Base-by-base conservation (phyloP, 495 filamentous ascomycete genomes). In the Xylaria flabelliformis region DNA sequence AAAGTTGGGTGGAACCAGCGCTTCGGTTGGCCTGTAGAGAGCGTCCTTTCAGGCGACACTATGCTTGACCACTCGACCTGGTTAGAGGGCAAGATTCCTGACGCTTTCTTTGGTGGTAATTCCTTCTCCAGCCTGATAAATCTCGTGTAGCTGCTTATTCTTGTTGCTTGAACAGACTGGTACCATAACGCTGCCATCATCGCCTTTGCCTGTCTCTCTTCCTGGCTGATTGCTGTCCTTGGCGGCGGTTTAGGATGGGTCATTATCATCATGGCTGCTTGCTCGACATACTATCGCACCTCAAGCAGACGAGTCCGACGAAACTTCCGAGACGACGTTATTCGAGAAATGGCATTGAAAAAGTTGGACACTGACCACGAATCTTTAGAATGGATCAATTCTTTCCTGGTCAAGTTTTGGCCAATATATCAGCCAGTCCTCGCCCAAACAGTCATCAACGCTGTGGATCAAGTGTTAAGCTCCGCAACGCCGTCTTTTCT, bases 351-450 rank as follows among this genome's bases (percentile, higher is more conserved):
- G 89, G 90, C 92, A 41, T 94, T 98, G 80, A 90, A 89, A 77
- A 93, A 88, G 70, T 83, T 99, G 68, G 96, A 98, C 74, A 97
- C 92, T 10, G 97, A 99, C 77, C 91, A 89, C 34, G 96, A 99
- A 82, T 95, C 91, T 75, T 82, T 99, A 48, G 96, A 99, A 80
- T 99, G 96, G 96, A 98, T 99, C 76, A 99, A 99, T 85, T 97
- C 94, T 80, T 98, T 98, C 83, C 74, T 98, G 74, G 91, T 96
- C 80, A 99, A 98, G 80, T 98, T 99, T 83, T 99, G 96, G 96
- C 96, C 96, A 26, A 99, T 99, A 76, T 98, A 96, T 79, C 92
- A 94, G 56, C 96, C 96, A 1, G 93, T 98, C 29, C 89, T 99
- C 13, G 94, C 94, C 59, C 89, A 95, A 67, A 96, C 94, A 15